phyloP scores from a whole-genome alignment of 1,284 basidiomycete species.

The Tranzscheliella williamsii region DNA sequence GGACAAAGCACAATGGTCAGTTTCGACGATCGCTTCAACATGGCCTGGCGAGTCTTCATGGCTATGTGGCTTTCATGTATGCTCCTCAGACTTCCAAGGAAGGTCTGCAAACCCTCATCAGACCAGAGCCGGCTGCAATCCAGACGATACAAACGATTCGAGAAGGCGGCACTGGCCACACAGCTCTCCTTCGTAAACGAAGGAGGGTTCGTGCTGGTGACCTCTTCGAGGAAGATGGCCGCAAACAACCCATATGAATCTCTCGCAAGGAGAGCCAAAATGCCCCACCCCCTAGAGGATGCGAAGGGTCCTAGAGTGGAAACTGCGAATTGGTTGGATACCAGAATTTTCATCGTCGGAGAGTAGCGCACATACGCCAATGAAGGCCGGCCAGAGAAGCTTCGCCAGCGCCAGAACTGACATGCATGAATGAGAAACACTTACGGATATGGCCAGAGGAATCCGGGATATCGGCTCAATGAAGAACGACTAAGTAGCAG shows the following conservation, averaged over 20 bases:
- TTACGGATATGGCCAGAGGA: too few species aligned
- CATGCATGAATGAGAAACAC: too few species aligned
- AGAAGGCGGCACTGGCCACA: constrained; percentile 51
- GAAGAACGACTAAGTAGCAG: too few species aligned
- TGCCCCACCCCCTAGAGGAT: constrained; percentile 49
- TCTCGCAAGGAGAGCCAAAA: constrained; percentile 58
- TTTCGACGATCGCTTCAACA: background rate
- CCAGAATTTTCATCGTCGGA: constrained; percentile 60
- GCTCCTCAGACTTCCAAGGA: constrained; percentile 62
- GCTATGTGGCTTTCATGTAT: too few species aligned
- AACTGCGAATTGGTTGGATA: constrained; percentile 63
- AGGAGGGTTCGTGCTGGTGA: constrained; percentile 59
- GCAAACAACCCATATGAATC: constrained; percentile 43
- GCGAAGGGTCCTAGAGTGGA: constrained; percentile 61
- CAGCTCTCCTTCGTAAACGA: constrained; percentile 47
- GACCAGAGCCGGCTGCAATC: constrained; percentile 60
- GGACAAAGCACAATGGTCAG: constrained; percentile 5
- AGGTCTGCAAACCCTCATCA: constrained; percentile 61
- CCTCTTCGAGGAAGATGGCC: constrained; percentile 55
- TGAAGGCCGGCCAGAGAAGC: too few species aligned
- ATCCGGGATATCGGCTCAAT: too few species aligned
- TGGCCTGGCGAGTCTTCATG: too few species aligned
- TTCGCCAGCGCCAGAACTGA: too few species aligned
- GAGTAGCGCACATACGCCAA: too few species aligned
- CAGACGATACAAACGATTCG: constrained; percentile 57